A percentile compares a stretch with the other conserved stretches of the same genome.
phyloP scores from a whole-genome alignment of 106 monocot species.

The Platanthera zijinensis region DNA sequence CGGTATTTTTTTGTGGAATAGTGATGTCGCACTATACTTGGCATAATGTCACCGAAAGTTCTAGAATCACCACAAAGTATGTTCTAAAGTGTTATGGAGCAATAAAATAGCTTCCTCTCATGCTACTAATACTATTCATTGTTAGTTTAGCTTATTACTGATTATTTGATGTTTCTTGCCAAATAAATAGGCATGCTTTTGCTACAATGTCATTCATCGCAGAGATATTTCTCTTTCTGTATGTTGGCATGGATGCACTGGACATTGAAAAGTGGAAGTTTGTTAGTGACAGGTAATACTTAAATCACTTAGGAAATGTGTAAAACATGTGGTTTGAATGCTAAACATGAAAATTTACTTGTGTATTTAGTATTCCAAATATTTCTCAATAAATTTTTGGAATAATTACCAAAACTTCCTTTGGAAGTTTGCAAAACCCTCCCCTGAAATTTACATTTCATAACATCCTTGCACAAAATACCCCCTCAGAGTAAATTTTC shows the following conservation, averaged over 20 bases:
- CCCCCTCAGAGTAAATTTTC: too few relatives aligned
- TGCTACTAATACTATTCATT: background rate
- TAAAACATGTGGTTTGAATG: background rate
- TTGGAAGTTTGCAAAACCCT: too few relatives aligned
- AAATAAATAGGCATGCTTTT: conserved; percentile 28
- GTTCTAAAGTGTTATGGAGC: background rate
- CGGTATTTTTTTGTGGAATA: conserved; percentile 42
- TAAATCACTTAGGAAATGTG: background rate
- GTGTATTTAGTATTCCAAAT: too few relatives aligned
- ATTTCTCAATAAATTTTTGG: too few relatives aligned
- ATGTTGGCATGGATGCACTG: conserved; percentile 44
- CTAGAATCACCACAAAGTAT: conserved; percentile 38
- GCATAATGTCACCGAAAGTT: conserved; percentile 47
- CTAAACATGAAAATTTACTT: too few relatives aligned
- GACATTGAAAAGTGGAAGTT: conserved; percentile 44
- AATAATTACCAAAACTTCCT: too few relatives aligned
- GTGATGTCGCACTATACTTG: conserved; percentile 49
- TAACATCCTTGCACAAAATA: too few relatives aligned
- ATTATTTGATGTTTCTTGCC: background rate
- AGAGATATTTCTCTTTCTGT: conserved; percentile 35
- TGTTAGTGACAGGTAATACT: conserved; percentile 19
- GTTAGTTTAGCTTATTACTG: background rate
- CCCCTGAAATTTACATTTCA: too few relatives aligned
- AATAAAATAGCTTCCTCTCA: background rate
- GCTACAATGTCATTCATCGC: conserved; percentile 41